A percentile compares a stretch with the other conserved stretches of the same genome.
These are phyloP conservation scores for Ophiostoma populinum DNA, from an alignment of 2,329 filamentous ascomycete genomes.

Conservation along the genomic window DNA sequence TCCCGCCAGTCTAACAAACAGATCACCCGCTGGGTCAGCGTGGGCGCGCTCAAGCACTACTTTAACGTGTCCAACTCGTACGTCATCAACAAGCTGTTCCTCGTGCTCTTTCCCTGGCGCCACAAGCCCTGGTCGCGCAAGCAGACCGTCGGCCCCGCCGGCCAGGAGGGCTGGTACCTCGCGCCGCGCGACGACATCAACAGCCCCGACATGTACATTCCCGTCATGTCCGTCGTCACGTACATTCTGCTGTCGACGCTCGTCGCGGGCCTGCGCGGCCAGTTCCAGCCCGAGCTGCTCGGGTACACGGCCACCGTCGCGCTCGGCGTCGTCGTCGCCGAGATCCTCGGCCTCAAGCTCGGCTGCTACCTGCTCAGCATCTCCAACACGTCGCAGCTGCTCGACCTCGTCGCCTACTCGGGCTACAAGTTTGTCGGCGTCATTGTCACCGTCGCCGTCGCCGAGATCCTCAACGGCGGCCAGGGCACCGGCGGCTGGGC, in stretches of 20 bases:
- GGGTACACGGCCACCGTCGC: conserved; percentile 78
- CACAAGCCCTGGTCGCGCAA: conserved; percentile 96
- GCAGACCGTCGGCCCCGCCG: conserved; percentile 53
- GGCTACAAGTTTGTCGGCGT: conserved; percentile 98
- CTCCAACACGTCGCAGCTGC: conserved; percentile 79
- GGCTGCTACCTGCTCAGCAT: conserved; percentile 90
- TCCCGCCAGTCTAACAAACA: conserved; percentile 11
- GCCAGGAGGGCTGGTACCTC: conserved; percentile 62
- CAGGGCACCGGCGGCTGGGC: conserved; percentile 75
- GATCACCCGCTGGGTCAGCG: conserved; percentile 65
- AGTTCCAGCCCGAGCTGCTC: conserved; percentile 86
- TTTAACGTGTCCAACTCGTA: conserved; percentile 98
- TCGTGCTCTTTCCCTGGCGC: conserved; percentile 94
- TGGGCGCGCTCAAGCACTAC: conserved; percentile 87
- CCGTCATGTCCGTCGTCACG: conserved; percentile 92
- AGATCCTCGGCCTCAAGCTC: conserved; percentile 79
- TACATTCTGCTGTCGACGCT: conserved; percentile 91
- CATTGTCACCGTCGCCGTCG: conserved; percentile 69
- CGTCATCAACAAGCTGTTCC: conserved; percentile 78
- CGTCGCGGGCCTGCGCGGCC: conserved; percentile 72
- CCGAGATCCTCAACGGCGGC: conserved; percentile 61
- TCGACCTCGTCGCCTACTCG: conserved; percentile 88
- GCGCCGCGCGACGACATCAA: conserved; percentile 92
- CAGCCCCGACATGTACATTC: conserved; percentile 98
- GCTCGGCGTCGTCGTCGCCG: conserved; percentile 64